Base-by-base conservation (phyloP, 2,329 filamentous ascomycete species). In the Verticillium albo-atrum region DNA sequence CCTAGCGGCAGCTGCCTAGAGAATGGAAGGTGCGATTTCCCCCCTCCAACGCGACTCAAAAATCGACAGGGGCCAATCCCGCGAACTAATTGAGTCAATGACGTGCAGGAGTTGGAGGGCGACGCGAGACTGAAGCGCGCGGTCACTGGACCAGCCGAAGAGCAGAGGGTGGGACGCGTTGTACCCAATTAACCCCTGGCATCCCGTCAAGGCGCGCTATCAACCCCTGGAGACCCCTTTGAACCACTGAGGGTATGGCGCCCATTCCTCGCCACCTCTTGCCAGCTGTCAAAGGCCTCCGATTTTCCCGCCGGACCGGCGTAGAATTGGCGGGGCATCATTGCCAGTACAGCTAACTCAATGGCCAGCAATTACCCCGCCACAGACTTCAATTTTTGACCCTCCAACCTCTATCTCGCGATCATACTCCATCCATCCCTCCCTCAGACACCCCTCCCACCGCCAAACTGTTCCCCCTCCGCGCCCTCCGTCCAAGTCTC, bases 381-480 rank as follows among this genome's bases (percentile, higher is more conserved):
- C 56, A 27, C 26, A 23, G 54, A 47, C 17, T 42, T 32, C 26
- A 30, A 20, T 56, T 56, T 56, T 35, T 47, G 54, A 47, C 42
- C 42, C 17, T n/a, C 42, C 42, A 47, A 47, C 4, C 20, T 23
- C 42, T 20, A 47, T 47, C 42, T 47, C 7, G 20, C 23, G n/a
- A 47, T 23, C n/a, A 3, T 47, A n/a, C 14, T 25, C n/a, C 23
- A 23, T 47, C 42, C 42, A 10, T 25, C n/a, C 23, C 7, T 47
- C 42, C 42, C 42, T 23, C 42, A 47, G 7, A 12, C 42, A 47
- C 20, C 42, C 42, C n/a, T 47, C 42, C 34, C 61, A 51, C 56
- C 59, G 58, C 64, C 72, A 80, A 76, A 64, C 76, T 82, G 78
- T 78, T 79, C 65, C 72, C 75, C 68, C 75, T 83, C 59, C 75